Evolutionary conservation across 2,329 filamentous ascomycete genomes (phyloP).

Genomic region (Didymellaceae sp.): DNA sequence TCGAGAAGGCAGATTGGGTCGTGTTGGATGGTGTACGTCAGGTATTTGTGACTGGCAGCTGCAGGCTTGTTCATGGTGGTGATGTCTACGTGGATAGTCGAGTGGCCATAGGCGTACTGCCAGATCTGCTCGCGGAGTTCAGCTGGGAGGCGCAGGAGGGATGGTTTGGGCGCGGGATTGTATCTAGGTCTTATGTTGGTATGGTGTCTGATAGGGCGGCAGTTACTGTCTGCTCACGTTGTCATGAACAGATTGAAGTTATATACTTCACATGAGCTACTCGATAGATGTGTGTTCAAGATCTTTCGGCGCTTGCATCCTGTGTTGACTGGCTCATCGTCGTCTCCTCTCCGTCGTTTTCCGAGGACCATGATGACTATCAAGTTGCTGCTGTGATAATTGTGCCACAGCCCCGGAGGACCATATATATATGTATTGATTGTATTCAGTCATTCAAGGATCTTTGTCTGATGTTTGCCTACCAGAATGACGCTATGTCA

Average conservation of each 20-base stretch:
- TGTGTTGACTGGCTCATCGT: conserved; percentile 7
- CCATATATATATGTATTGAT: not conserved
- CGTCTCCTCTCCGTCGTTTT: conserved; percentile 59
- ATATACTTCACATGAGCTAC: not conserved
- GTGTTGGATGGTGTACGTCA: not conserved
- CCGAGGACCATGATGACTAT: conserved; percentile 59
- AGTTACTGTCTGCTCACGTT: not conserved
- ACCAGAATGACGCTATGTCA: not conserved
- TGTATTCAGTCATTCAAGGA: not conserved
- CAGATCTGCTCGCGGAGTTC: conserved; percentile 5
- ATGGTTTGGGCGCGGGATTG: not conserved
- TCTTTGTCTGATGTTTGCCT: not conserved
- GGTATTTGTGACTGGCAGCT: not conserved
- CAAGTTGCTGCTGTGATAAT: not conserved
- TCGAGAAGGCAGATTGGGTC: not conserved
- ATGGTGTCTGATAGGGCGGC: too few species aligned
- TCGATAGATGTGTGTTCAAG: not conserved
- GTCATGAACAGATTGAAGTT: not conserved
- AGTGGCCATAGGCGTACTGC: not conserved
- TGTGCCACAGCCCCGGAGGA: too few species aligned
- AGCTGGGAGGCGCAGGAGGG: conserved; percentile 1
- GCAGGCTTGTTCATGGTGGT: not conserved
- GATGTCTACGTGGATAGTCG: not conserved
- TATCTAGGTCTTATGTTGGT: not conserved
- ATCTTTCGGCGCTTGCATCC: not conserved